Percentiles rank a stretch among this genome's conserved stretches.
Conservation (phyloP, 2,329 filamentous ascomycete species). For the Clonostachys sp. region DNA sequence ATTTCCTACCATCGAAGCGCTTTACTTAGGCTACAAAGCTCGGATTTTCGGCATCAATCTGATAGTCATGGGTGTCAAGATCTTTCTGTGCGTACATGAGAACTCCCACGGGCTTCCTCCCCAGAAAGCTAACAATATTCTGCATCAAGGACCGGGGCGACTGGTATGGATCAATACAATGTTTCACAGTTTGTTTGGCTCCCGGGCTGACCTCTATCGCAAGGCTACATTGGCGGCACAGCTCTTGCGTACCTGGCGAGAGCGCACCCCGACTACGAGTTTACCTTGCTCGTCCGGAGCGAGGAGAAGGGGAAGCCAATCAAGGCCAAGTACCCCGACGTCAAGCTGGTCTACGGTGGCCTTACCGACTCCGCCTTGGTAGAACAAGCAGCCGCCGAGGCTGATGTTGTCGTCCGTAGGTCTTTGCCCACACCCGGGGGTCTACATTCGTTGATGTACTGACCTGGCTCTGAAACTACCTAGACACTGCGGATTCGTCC, state of each 20-base stretch:
- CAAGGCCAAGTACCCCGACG: constrained; percentile 37
- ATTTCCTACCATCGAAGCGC: no score
- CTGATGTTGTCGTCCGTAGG: constrained; percentile 46
- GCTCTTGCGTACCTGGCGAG: constrained; percentile 35
- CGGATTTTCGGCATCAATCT: no score
- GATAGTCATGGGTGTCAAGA: no score
- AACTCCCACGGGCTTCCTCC: no score
- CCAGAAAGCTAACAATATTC: no score
- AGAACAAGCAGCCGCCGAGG: constrained; percentile 43
- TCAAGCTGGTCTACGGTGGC: constrained; percentile 41
- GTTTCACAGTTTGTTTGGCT: no score
- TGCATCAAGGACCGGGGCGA: constrained; percentile 2
- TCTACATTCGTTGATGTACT: neutral
- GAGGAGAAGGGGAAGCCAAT: constrained; percentile 37
- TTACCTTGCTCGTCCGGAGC: constrained; percentile 40
- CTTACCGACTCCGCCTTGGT: constrained; percentile 40
- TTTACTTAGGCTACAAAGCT: no score
- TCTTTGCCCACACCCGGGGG: constrained; percentile 3
- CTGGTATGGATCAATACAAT: neutral
- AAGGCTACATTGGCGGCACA: constrained; percentile 49
- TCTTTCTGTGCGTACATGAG: no score
- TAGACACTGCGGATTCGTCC: constrained; percentile 44
- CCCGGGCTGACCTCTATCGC: neutral
- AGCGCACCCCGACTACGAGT: constrained; percentile 40
- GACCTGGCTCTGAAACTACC: neutral